These are phyloP conservation scores for Boeremia exigua DNA, from an alignment of 2,329 filamentous ascomycete species.

Conservation along the genomic window DNA sequence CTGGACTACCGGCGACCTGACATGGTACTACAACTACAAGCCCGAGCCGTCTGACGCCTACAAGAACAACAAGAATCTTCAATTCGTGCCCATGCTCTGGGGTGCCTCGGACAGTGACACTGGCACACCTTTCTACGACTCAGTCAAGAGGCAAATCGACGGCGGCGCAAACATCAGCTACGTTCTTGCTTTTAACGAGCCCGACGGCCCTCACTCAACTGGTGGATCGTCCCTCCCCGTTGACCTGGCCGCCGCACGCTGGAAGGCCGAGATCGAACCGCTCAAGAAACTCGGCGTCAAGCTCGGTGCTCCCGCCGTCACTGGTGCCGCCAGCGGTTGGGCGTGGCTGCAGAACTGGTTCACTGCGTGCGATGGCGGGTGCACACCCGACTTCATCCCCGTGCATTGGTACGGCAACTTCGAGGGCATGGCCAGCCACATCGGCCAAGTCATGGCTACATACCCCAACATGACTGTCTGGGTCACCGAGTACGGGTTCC, in stretches of 20 bases:
- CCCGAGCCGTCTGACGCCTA: conserved; percentile 62
- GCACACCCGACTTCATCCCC: conserved; percentile 58
- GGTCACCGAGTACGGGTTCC: conserved; percentile 78
- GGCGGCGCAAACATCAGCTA: conserved; percentile 66
- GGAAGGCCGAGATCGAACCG: conserved; percentile 75
- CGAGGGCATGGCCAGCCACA: conserved; percentile 69
- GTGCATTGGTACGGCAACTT: conserved; percentile 69
- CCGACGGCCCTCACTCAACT: conserved; percentile 62
- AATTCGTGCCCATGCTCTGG: conserved; percentile 86
- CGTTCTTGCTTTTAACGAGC: conserved; percentile 81
- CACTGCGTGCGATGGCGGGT: conserved; percentile 59
- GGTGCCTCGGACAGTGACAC: conserved; percentile 56
- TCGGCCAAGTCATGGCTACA: conserved; percentile 64
- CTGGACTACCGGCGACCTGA: conserved; percentile 68
- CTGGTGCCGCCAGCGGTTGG: conserved; percentile 65
- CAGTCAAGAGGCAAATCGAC: conserved; percentile 63
- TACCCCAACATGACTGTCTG: conserved; percentile 66
- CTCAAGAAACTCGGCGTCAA: conserved; percentile 67
- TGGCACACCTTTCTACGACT: conserved; percentile 65
- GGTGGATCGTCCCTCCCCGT: conserved; percentile 71
- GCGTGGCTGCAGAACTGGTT: conserved; percentile 73
- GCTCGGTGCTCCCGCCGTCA: conserved; percentile 74
- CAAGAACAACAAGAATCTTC: conserved; percentile 54
- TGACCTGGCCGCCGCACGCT: conserved; percentile 67
- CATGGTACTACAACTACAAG: conserved; percentile 87